These are phyloP conservation scores for Coniferiporia weirii DNA, from an alignment of 1,284 basidiomycete species.

Conservation along the genomic window DNA sequence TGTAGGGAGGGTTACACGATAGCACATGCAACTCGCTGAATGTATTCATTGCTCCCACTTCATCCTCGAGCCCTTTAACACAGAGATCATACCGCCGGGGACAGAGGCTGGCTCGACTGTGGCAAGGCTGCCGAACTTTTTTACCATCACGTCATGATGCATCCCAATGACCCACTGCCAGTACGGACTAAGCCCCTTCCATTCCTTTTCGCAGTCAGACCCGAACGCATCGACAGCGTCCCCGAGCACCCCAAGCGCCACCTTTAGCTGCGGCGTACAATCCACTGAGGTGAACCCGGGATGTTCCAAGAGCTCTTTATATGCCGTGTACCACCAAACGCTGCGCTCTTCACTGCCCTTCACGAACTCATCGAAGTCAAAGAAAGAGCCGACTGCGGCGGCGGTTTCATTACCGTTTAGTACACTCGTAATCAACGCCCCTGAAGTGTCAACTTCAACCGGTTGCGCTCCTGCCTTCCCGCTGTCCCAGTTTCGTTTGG, in stretches of 20 bases:
- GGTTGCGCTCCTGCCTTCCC: not conserved
- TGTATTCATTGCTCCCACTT: slow-evolving; percentile 34
- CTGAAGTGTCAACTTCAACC: not conserved
- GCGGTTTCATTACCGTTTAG: not conserved
- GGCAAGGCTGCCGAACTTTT: slow-evolving; percentile 38
- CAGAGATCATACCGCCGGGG: slow-evolving; percentile 38
- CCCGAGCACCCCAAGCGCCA: slow-evolving; percentile 22
- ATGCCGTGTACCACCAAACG: slow-evolving; percentile 28
- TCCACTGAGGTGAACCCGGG: slow-evolving; percentile 18
- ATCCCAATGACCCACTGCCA: slow-evolving; percentile 34
- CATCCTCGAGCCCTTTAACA: slow-evolving; percentile 36
- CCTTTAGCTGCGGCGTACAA: slow-evolving; percentile 26
- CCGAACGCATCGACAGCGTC: slow-evolving; percentile 10
- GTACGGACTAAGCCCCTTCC: slow-evolving; percentile 11
- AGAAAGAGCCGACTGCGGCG: slow-evolving; percentile 25
- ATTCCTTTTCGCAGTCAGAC: not conserved
- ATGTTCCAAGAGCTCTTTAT: slow-evolving; percentile 27
- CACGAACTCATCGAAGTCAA: slow-evolving; percentile 33
- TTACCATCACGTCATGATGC: slow-evolving; percentile 39
- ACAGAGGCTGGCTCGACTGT: slow-evolving; percentile 38
- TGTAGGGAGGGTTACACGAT: no score
- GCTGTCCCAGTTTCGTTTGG: slow-evolving; percentile 29
- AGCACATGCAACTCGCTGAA: no score
- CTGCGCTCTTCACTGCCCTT: slow-evolving; percentile 31
- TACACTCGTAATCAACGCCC: not conserved